These are phyloP conservation scores for Epichloe baconii DNA, from an alignment of 2,329 filamentous ascomycete genomes.

Conservation along the genomic window DNA sequence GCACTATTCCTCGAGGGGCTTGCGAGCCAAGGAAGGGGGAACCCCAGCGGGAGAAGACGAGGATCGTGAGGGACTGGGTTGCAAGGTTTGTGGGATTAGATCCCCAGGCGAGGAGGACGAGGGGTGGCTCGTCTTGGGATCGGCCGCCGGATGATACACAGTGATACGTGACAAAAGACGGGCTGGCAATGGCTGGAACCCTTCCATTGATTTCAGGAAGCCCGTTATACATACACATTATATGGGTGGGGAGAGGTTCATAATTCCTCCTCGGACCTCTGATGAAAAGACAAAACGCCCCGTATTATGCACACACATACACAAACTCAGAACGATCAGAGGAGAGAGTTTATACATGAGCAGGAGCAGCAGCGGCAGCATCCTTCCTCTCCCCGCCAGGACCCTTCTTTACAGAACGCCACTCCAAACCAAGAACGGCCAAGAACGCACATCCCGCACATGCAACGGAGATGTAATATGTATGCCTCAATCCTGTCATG, in stretches of 20 bases:
- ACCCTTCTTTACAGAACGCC: conserved; percentile 40
- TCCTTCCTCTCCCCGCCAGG: conserved; percentile 15
- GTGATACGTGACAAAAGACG: conserved; percentile 6
- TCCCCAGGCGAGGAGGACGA: conserved; percentile 7
- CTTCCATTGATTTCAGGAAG: too few species aligned
- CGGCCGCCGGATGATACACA: conserved; percentile 28
- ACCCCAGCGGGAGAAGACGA: conserved; percentile 49
- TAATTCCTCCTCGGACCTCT: not conserved
- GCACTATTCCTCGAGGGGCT: conserved; percentile 39
- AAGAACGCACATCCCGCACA: conserved; percentile 34
- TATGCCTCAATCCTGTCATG: conserved; percentile 34
- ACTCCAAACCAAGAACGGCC: conserved; percentile 29
- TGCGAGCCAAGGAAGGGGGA: conserved; percentile 21
- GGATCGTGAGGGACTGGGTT: conserved; percentile 62
- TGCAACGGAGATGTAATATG: conserved; percentile 38
- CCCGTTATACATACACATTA: not conserved
- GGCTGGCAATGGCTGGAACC: too few species aligned
- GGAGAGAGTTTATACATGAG: not conserved
- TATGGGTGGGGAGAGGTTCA: not conserved
- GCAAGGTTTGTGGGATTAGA: conserved; percentile 48
- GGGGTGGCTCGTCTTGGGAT: conserved; percentile 19
- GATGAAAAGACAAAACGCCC: not conserved
- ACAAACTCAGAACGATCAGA: not conserved
- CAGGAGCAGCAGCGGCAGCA: conserved; percentile 12
- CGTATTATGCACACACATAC: not conserved